Conservation (phyloP, 306 rosid genomes). For the Cucumis hystrix region DNA sequence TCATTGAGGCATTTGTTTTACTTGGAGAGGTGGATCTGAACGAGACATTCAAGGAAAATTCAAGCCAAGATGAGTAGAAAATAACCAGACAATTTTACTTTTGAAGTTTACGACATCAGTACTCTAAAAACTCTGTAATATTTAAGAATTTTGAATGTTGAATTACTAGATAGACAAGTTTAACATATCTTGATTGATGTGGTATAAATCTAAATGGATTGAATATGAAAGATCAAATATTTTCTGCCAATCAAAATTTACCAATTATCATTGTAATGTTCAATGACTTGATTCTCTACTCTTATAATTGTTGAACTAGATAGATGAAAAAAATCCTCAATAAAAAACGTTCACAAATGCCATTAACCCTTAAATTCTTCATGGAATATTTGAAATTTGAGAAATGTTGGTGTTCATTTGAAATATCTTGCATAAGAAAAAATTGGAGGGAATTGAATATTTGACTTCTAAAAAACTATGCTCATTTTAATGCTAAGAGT, state of each 20-base stretch:
- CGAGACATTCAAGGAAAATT: not conserved
- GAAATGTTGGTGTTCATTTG: not conserved
- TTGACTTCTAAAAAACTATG: no score
- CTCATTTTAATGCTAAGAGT: no score
- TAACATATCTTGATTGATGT: not conserved
- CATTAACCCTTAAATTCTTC: not conserved
- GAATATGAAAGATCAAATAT: not conserved
- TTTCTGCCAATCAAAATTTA: not conserved
- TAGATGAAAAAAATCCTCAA: no score
- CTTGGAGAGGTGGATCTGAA: slow-evolving; percentile 5
- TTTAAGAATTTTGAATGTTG: not conserved
- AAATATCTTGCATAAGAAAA: no score
- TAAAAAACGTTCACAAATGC: not conserved
- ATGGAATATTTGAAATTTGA: not conserved
- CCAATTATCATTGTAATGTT: no score
- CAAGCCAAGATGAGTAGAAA: not conserved
- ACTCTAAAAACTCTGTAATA: not conserved
- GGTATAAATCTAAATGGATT: not conserved
- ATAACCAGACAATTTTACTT: not conserved
- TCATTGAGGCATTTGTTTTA: not conserved
- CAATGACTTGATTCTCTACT: no score
- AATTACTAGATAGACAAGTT: not conserved
- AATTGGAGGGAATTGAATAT: no score
- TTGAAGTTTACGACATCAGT: slow-evolving; percentile 8
- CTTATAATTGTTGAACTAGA: no score